phyloP scores from a whole-genome alignment of 768 basidiomycete genomes.

The Russula foetens region DNA sequence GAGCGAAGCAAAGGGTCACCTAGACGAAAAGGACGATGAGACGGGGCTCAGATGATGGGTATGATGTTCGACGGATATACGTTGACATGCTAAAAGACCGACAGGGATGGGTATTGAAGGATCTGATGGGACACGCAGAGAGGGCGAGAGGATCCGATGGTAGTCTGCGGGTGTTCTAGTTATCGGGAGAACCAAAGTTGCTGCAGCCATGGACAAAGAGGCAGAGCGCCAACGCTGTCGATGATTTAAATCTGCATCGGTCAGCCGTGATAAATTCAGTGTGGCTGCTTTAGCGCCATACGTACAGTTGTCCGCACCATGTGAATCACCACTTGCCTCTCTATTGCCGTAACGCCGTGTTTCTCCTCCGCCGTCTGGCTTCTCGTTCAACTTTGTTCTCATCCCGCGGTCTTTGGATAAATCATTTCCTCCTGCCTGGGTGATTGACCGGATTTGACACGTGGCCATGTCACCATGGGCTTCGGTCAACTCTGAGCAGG shows the following conservation, averaged over 20 bases:
- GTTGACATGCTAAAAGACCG: conserved; percentile 73
- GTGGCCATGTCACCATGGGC: conserved; percentile 14
- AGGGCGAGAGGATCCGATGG: conserved; percentile 55
- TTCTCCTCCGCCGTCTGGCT: neutral
- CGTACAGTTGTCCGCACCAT: too few species aligned
- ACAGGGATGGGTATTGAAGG: conserved; percentile 51
- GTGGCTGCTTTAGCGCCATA: too few species aligned
- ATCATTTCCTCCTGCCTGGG: neutral
- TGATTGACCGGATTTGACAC: too few species aligned
- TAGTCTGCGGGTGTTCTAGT: conserved; percentile 47
- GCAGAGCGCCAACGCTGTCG: too few species aligned
- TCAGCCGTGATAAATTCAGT: too few species aligned
- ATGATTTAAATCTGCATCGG: too few species aligned
- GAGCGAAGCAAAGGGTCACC: conserved; percentile 63
- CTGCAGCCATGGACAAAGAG: conserved; percentile 32
- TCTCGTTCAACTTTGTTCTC: neutral
- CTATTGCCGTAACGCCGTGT: too few species aligned
- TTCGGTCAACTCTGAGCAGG: conserved; percentile 1
- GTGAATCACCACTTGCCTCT: too few species aligned
- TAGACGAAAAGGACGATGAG: conserved; percentile 22
- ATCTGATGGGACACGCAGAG: conserved; percentile 46
- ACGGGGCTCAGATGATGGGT: neutral
- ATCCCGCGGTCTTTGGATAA: neutral
- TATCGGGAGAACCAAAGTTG: conserved; percentile 35
- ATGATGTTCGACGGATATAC: conserved; percentile 31